phyloP scores from a whole-genome alignment of 2,329 filamentous ascomycete species.

The Zymoseptoria ardabiliae region DNA sequence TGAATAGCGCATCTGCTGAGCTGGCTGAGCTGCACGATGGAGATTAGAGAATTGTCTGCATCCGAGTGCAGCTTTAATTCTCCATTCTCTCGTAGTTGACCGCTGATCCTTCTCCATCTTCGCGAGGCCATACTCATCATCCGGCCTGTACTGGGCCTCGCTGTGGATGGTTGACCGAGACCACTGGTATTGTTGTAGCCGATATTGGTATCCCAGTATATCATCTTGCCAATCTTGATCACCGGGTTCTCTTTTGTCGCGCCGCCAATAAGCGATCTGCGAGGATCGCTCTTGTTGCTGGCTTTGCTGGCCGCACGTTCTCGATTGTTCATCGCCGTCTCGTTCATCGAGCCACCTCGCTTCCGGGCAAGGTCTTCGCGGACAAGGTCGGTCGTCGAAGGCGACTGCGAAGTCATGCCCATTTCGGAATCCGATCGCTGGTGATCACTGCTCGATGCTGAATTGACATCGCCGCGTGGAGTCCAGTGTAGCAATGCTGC shows the following conservation, averaged over 20 bases:
- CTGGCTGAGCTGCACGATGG: conserved; percentile 79
- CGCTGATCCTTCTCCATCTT: conserved; percentile 85
- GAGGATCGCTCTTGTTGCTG: conserved; percentile 28
- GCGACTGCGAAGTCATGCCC: conserved; percentile 12
- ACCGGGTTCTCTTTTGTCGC: conserved; percentile 66
- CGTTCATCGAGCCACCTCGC: conserved; percentile 17
- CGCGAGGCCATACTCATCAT: conserved; percentile 51
- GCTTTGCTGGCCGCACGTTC: conserved; percentile 23
- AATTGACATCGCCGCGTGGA: conserved; percentile 31
- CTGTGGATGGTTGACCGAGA: conserved; percentile 15
- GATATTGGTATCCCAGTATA: conserved; percentile 69
- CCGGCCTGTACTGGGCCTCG: conserved; percentile 45
- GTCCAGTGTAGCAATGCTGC: conserved; percentile 74
- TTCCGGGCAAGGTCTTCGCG: background rate
- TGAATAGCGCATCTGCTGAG: conserved; percentile 86
- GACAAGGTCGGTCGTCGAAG: conserved; percentile 6
- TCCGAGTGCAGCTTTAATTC: conserved; percentile 88
- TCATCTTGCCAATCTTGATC: conserved; percentile 71
- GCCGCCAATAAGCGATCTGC: conserved; percentile 41
- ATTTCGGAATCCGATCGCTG: conserved; percentile 13
- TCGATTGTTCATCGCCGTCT: conserved; percentile 13
- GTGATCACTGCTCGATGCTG: conserved; percentile 13
- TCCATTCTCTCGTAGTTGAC: conserved; percentile 89
- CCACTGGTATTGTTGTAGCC: conserved; percentile 41
- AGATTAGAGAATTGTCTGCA: conserved; percentile 70